These are phyloP conservation scores for Aspergillus sergii DNA, from an alignment of 2,329 filamentous ascomycete species.

Conservation along the genomic window DNA sequence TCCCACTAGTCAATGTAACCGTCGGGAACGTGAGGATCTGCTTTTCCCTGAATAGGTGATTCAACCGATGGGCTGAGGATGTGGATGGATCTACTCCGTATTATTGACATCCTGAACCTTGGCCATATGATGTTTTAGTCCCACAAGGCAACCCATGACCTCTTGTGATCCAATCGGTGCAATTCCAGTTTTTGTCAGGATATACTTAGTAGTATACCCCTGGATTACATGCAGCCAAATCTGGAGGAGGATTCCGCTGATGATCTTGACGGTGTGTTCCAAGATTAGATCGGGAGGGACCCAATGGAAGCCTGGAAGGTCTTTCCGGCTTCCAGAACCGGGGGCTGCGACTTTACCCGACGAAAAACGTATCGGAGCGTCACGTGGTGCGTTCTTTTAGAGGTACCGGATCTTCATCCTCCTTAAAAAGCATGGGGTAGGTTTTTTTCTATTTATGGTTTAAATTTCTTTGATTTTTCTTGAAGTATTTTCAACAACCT, in stretches of 20 bases:
- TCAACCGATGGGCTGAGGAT: not conserved
- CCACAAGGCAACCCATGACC: not conserved
- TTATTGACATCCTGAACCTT: conserved; percentile 1
- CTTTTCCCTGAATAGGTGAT: not conserved
- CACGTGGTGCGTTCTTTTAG: conserved; percentile 19
- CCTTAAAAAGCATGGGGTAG: not conserved
- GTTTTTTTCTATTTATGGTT: not conserved
- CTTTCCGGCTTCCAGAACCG: not conserved
- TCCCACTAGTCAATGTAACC: not conserved
- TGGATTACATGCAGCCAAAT: conserved; percentile 6
- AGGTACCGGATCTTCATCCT: conserved; percentile 6
- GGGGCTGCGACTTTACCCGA: conserved; percentile 25
- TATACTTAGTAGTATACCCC: not conserved
- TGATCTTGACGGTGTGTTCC: not conserved
- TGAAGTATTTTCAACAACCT: not conserved
- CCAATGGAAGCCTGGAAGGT: not conserved
- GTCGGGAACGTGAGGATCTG: not conserved
- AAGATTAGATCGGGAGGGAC: not conserved
- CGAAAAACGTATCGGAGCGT: conserved; percentile 20
- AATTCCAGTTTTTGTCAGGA: not conserved
- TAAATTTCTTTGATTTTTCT: not conserved
- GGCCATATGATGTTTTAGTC: not conserved
- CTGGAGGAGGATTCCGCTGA: not conserved
- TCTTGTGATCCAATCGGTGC: not conserved
- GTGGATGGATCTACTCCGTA: not conserved